Evolutionary conservation across 306 rosid genomes (phyloP), one percentile per base, ranked within the genome.

Genomic region (Styphnolobium japonicum): DNA sequence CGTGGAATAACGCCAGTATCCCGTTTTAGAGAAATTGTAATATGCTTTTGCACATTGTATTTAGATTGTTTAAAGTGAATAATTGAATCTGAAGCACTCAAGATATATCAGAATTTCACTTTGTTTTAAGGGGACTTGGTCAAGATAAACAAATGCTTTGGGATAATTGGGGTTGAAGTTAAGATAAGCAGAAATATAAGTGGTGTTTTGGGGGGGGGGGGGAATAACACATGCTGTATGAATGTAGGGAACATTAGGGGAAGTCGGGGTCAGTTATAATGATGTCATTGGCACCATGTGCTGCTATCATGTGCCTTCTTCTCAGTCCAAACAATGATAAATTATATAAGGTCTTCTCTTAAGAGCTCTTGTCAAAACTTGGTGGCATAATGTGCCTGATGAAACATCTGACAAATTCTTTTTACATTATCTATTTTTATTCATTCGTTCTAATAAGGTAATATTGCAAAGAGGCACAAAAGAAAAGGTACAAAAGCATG

Each of bases 211-310:
- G n/a, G 58, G 16, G 49, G 2, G 40, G 63, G 7, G n/a, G 52
- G 61, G 85, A 83, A 70, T 29, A 64, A 77, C 88, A 80, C 75
- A 85, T 84, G 85, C 78, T 89, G 97, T 90, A 85, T 77, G 94
- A 93, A 86, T 91, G 84, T 84, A 82, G 91, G 87, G 83, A 83
- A 75, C 89, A 87, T 42, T 83, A 80, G 80, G 78, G 68, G 76
- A 10, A 77, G 84, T 91, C 78, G 85, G 90, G 96, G 84, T 89
- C 87, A 88, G 92, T 74, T 81, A 87, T 85, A 92, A 85, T 86
- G 87, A 86, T 86, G 90, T 84, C 80, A 86, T 89, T 66, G 67
- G 67, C 82, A 86, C 61, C 97, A 87, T 90, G 96, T 87, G 96
- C 81, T 76, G 70, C 60, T 84, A 92, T 88, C 97, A 88, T 81